phyloP scores from a whole-genome alignment of 805 yeast species.

The Metschnikowia lunata region DNA sequence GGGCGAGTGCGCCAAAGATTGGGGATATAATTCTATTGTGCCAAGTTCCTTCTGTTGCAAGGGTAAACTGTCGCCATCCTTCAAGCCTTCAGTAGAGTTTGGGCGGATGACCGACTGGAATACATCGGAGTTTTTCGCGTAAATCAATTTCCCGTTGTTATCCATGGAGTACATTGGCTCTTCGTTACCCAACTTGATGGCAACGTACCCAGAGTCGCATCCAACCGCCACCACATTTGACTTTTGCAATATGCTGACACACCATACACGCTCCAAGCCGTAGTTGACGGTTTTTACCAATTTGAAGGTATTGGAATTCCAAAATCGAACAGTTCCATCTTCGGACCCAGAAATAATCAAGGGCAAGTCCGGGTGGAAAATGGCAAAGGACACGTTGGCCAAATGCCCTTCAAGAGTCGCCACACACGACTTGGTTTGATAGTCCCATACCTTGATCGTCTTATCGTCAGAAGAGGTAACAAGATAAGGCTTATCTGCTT shows the following conservation, averaged over 20 bases:
- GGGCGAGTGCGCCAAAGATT: conserved; percentile 84
- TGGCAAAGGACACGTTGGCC: conserved; percentile 92
- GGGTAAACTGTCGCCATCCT: conserved; percentile 77
- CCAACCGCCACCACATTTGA: conserved; percentile 86
- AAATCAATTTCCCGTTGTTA: conserved; percentile 82
- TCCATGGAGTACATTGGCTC: conserved; percentile 94
- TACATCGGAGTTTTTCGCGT: conserved; percentile 88
- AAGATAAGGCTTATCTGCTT: conserved; percentile 93
- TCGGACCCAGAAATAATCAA: conserved; percentile 93
- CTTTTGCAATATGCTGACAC: conserved; percentile 68
- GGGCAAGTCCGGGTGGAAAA: conserved; percentile 97
- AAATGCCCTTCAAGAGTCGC: conserved; percentile 93
- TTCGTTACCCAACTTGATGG: conserved; percentile 85
- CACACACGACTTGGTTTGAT: conserved; percentile 93
- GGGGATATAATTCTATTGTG: conserved; percentile 89
- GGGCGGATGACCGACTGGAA: conserved; percentile 75
- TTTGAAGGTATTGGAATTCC: conserved; percentile 94
- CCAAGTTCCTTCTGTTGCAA: conserved; percentile 88
- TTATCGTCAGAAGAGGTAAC: conserved; percentile 89
- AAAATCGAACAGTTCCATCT: conserved; percentile 88
- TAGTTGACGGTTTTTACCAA: conserved; percentile 87
- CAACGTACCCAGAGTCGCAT: conserved; percentile 91
- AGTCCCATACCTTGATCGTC: conserved; percentile 90
- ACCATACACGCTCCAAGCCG: conserved; percentile 96
- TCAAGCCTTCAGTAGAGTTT: conserved; percentile 54